Conservation (phyloP, 1,139 yeast genomes). For the Suhomyces maxii region DNA sequence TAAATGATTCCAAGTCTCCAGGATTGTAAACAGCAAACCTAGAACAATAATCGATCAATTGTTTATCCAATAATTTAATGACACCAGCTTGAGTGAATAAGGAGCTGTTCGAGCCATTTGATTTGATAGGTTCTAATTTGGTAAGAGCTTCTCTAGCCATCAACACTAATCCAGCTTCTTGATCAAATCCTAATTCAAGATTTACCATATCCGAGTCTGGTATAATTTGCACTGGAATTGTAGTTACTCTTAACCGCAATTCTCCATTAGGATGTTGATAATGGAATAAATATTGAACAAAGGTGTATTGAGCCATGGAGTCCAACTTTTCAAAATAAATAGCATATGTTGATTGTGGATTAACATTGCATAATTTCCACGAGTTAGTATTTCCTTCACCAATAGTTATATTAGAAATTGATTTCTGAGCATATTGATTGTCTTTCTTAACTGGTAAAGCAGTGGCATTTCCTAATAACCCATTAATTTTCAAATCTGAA, state of each 20-base stretch:
- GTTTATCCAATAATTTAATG: constrained; percentile 82
- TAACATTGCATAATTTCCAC: constrained; percentile 60
- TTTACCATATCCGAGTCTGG: constrained; percentile 44
- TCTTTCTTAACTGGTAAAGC: constrained; percentile 36
- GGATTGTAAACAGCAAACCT: constrained; percentile 86
- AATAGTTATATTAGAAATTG: constrained; percentile 28
- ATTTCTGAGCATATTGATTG: constrained; percentile 23
- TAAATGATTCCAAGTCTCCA: constrained; percentile 73
- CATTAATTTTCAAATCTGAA: constrained; percentile 52
- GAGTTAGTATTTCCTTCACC: constrained; percentile 59
- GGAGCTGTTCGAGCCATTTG: constrained; percentile 14
- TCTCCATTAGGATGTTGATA: constrained; percentile 62
- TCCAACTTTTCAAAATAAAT: constrained; percentile 55
- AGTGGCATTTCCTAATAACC: constrained; percentile 61
- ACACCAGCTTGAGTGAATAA: constrained; percentile 29
- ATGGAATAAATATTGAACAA: constrained; percentile 71
- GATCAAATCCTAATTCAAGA: constrained; percentile 55
- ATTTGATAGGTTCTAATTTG: constrained; percentile 38
- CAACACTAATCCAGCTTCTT: constrained; percentile 68
- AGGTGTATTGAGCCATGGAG: constrained; percentile 32
- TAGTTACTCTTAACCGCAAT: constrained; percentile 50
- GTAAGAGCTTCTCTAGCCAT: constrained; percentile 55
- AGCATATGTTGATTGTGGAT: constrained; percentile 59
- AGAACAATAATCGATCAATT: constrained; percentile 79
- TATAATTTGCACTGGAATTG: constrained; percentile 43